Conservation (phyloP, 2,329 filamentous ascomycete genomes). For the Orbilia blumenaviensis region DNA sequence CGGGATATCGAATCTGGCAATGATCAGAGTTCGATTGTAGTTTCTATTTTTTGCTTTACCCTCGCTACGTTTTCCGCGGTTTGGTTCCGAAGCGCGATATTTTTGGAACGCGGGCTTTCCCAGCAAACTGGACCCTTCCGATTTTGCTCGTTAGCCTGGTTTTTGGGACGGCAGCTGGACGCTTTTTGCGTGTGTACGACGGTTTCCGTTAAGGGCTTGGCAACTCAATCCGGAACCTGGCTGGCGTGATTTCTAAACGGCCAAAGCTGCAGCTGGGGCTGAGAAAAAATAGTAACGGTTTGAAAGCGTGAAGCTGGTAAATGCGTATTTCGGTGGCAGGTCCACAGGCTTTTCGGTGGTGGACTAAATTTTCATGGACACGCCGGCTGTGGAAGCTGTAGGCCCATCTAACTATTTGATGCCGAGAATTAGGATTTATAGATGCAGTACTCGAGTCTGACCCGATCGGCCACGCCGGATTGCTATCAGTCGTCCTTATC, state of each 20-base stretch:
- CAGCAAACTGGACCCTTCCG: constrained; percentile 47
- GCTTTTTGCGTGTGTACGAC: constrained; percentile 43
- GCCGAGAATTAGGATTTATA: constrained; percentile 17
- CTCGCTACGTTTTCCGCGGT: constrained; percentile 24
- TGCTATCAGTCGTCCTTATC: constrained; percentile 21
- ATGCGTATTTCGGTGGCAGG: constrained; percentile 12
- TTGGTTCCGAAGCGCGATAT: constrained; percentile 54
- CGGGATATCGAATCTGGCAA: constrained; percentile 52
- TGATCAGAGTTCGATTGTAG: constrained; percentile 47
- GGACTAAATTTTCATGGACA: constrained; percentile 27
- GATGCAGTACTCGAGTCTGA: constrained; percentile 5
- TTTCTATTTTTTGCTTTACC: constrained; percentile 37
- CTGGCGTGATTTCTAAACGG: constrained; percentile 51
- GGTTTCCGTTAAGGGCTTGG: constrained; percentile 41
- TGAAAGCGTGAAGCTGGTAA: constrained; percentile 2
- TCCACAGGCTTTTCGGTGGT: constrained; percentile 31
- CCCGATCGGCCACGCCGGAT: constrained; percentile 29
- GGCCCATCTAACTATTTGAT: constrained; percentile 6
- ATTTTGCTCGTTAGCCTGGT: constrained; percentile 45
- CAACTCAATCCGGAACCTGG: constrained; percentile 46
- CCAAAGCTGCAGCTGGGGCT: constrained; percentile 54
- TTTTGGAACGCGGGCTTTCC: constrained; percentile 15
- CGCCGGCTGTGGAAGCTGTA: constrained; percentile 30
- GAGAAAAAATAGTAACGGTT: constrained; percentile 36
- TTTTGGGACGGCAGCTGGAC: constrained; percentile 25